These are phyloP conservation scores for Zymoseptoria brevis DNA, from an alignment of 2,329 filamentous ascomycete species.

Conservation along the genomic window DNA sequence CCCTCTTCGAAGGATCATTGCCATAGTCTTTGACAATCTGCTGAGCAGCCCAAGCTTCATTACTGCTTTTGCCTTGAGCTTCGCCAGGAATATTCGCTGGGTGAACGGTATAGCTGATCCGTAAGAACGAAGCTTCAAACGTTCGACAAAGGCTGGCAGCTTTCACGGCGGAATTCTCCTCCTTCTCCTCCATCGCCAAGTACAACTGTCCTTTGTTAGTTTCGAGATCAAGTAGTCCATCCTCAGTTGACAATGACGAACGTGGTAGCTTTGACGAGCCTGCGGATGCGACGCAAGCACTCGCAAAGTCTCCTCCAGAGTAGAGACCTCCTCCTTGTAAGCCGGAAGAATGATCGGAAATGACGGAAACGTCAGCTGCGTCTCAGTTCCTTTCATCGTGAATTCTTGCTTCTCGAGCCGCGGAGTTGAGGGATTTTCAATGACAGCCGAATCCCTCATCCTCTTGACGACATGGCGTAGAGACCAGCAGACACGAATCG, in stretches of 20 bases:
- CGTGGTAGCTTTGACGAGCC: constrained; percentile 59
- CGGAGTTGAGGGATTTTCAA: constrained; percentile 7
- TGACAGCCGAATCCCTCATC: constrained; percentile 18
- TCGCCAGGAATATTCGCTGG: constrained; percentile 59
- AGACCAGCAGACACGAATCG: constrained; percentile 54
- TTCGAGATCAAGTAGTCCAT: no score
- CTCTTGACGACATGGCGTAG: constrained; percentile 48
- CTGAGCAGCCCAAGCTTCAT: constrained; percentile 62
- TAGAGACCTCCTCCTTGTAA: constrained; percentile 66
- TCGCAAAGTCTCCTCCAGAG: constrained; percentile 58
- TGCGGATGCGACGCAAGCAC: constrained; percentile 60
- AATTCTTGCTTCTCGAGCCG: constrained; percentile 1
- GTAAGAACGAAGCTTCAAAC: constrained; percentile 57
- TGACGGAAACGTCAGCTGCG: constrained; percentile 32
- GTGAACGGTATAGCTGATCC: constrained; percentile 60
- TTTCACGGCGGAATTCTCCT: constrained; percentile 53
- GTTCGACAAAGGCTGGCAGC: constrained; percentile 54
- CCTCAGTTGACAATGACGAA: constrained; percentile 37
- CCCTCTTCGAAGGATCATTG: constrained; percentile 41
- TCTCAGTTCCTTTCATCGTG: constrained; percentile 7
- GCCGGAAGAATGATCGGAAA: constrained; percentile 64
- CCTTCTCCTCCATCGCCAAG: constrained; percentile 65
- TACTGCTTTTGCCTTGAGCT: constrained; percentile 66
- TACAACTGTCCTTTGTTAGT: constrained; percentile 48
- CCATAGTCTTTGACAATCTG: constrained; percentile 57